Base-by-base conservation (phyloP, 345 rosid species). In the Diplotaxis tenuifolia region DNA sequence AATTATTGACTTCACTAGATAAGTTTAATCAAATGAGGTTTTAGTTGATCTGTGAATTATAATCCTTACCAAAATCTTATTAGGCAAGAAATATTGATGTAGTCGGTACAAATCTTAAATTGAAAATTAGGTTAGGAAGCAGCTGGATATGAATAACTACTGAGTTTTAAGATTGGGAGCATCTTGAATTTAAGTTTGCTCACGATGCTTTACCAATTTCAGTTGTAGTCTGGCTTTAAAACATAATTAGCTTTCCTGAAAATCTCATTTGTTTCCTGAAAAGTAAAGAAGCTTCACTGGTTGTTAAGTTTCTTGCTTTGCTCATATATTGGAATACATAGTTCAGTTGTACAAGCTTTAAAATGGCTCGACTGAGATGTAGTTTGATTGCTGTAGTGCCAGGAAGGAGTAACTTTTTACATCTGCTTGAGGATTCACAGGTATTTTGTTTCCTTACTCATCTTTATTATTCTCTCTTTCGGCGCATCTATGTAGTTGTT, bases 381-480 rank as follows among this genome's bases (percentile, higher is more conserved):
- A 53, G 42, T 72, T 14, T 68, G 66, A 42, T 78, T 7, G 78
- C 73, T 78, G 82, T 79, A 79, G 89, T 80, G 67, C 78, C 85
- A 47, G 86, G 89, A 58, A 86, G 84, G 78, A 82, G 71, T 28
- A 86, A 90, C 72, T 72, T 86, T 42, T 79, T 86, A 71, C 89
- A 82, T 77, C 82, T 91, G 71, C 83, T 94, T 7, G 96, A 94
- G 82, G 90, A 89, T 73, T 91, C 97, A 31, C 88, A 94, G 96
- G 98, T 91, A 73, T 42, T 59, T 62, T 28, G 74, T 14, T 62
- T 54, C 38, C 19, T 65, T 23, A 23, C 21, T 49, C 27, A 4
- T 58, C 57, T 31, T 67, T 65, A 5, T 15, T 55, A 22, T 62
- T 34, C 60, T 25, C 15, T 52, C 31, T 76, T 68, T 52, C 40